Evolutionary conservation across 1,284 basidiomycete species (phyloP).

Genomic region (Cystobasidium pallidum): DNA sequence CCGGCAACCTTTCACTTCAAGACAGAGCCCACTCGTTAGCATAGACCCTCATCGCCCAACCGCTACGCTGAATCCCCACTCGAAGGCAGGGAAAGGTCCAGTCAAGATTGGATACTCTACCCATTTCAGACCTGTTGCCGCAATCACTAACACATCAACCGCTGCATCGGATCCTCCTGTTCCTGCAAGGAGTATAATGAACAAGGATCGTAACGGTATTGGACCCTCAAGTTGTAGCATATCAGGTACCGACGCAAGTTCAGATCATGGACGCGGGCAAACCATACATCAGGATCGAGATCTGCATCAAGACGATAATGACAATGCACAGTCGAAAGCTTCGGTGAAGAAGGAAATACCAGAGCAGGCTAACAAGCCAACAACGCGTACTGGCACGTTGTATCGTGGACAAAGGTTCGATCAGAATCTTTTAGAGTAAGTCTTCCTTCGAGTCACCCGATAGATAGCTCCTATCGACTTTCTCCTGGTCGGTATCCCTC

Average conservation of each 20-base stretch:
- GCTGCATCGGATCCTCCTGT: too few relatives aligned
- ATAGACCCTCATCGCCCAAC: too few relatives aligned
- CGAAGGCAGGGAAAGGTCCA: too few relatives aligned
- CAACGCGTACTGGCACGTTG: neutral
- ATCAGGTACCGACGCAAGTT: neutral
- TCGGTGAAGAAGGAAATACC: neutral
- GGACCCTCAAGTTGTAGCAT: neutral
- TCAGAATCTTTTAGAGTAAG: constrained; percentile 7
- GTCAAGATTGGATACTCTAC: too few relatives aligned
- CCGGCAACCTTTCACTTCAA: neutral
- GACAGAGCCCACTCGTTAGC: too few relatives aligned
- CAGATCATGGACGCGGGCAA: neutral
- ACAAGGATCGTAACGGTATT: neutral
- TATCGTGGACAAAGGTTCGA: neutral
- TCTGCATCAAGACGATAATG: neutral
- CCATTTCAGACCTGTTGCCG: too few relatives aligned
- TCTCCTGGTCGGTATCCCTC: too few relatives aligned
- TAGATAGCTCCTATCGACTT: too few relatives aligned
- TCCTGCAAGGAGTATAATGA: neutral
- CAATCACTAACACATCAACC: too few relatives aligned
- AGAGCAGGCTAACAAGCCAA: neutral
- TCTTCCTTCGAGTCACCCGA: neutral
- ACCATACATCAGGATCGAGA: neutral
- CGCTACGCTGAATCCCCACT: too few relatives aligned
- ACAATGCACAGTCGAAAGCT: neutral